Evolutionary conservation across 805 yeast species (phyloP).

Genomic region (Candida maesae): DNA sequence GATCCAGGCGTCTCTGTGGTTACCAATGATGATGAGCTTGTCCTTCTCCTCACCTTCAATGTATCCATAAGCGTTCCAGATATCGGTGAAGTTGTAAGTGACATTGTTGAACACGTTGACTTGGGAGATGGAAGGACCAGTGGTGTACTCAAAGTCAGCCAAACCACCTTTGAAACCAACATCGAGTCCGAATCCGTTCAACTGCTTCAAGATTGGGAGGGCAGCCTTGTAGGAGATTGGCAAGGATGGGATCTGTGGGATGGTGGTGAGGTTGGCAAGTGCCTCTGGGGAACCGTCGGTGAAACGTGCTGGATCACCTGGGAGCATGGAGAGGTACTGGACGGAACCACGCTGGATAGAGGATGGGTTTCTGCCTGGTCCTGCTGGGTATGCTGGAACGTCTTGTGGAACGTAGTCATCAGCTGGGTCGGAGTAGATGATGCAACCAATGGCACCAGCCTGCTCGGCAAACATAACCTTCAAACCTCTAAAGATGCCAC

Average conservation of each 20-base stretch:
- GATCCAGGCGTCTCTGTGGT: constrained; percentile 80
- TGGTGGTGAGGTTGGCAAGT: constrained; percentile 42
- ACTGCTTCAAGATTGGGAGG: constrained; percentile 51
- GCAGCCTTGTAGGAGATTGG: constrained; percentile 67
- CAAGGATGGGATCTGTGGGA: constrained; percentile 65
- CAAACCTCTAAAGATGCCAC: constrained; percentile 63
- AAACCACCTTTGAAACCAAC: constrained; percentile 48
- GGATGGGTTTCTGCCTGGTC: constrained; percentile 75
- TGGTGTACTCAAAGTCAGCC: constrained; percentile 41
- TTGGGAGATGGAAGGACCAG: constrained; percentile 46
- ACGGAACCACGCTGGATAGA: constrained; percentile 76
- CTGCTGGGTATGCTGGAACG: constrained; percentile 63
- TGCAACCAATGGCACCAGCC: constrained; percentile 61
- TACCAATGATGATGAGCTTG: constrained; percentile 63
- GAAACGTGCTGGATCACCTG: constrained; percentile 68
- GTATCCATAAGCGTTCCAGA: constrained; percentile 60
- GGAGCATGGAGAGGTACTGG: constrained; percentile 52
- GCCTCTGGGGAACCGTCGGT: constrained; percentile 66
- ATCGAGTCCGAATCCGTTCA: constrained; percentile 56
- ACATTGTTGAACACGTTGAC: constrained; percentile 60
- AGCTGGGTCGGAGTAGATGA: constrained; percentile 66
- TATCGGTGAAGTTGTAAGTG: constrained; percentile 55
- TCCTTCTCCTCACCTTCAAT: constrained; percentile 49
- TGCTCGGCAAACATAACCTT: constrained; percentile 77
- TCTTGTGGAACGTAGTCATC: constrained; percentile 60